Base-by-base conservation (phyloP, 495 filamentous ascomycete species). In the Penicillium subrubescens region DNA sequence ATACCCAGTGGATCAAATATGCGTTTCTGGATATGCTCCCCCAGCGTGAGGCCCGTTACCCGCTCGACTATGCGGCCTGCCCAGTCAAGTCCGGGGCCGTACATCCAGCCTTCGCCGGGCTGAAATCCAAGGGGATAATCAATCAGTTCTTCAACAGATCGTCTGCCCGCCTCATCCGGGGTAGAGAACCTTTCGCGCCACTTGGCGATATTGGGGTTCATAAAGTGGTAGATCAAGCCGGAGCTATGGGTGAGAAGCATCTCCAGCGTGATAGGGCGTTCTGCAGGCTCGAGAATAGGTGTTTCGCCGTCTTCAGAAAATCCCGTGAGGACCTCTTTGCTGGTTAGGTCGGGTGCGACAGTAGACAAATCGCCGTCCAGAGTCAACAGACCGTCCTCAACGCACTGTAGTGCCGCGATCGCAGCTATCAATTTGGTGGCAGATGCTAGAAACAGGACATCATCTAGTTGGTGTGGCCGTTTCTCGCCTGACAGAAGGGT, bases 51-150 rank as follows among this genome's bases (percentile, higher is more conserved):
- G 17, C 72, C 71, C 2, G 73, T 78, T 2, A 82, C 73, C 1
- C 77, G 69, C 50, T 80, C 75, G 7, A 87, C 70, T 1, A 82
- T 59, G 1, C 73, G 69, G 8, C 84, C 81, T 0, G 82, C 82
- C 83, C 84, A 86, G 67, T 87, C 84, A 1, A 84, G 67, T n/a
- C 79, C 73, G 1, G 71, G 61, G 3, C 83, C 77, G 61, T 87
- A 88, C 52, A 73, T 67, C 84, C 79, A 88, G 17, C 72, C 69
- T 3, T 71, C 71, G 2, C 85, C 85, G 1, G 84, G 84, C 34
- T 85, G 78, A 65, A 78, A 83, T 14, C 73, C 44, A 7, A 86
- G 75, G 10, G 83, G 83, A 33, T 64, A 64, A 19, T 48, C 44
- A 63, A 68, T 79, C 8, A 69, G 64, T 21, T 77, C 74, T 27